Conservation (phyloP, 345 rosid species). For the Eucalyptus fibrosa region DNA sequence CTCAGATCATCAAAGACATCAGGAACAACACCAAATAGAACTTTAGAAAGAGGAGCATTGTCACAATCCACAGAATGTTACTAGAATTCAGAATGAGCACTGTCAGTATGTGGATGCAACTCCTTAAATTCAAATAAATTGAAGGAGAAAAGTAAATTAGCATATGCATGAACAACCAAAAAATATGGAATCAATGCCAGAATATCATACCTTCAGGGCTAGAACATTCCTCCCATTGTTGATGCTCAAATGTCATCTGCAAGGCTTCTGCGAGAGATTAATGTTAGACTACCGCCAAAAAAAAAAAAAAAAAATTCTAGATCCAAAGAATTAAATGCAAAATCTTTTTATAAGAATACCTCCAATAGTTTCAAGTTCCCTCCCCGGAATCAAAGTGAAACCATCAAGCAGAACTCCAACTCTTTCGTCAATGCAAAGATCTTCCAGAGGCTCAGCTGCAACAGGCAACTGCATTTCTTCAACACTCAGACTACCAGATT, state of each 20-base stretch:
- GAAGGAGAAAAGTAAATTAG: not conserved
- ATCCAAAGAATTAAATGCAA: not conserved
- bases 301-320: not conserved
- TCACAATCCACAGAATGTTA: not conserved
- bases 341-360: slow-evolving; percentile 24
- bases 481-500: slow-evolving; percentile 7
- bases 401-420: slow-evolving; percentile 70
- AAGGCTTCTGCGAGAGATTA: slow-evolving; percentile 49
- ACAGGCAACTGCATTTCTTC: slow-evolving; percentile 15
- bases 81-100: not conserved
- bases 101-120: not conserved
- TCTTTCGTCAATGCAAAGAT: slow-evolving; percentile 64
- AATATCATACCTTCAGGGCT: slow-evolving; percentile 43
- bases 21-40: not conserved
- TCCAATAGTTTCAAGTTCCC: slow-evolving; percentile 70
- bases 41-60: not conserved
- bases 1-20: not conserved
- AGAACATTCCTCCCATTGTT: slow-evolving; percentile 30
- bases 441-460: slow-evolving; percentile 22
- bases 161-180: not conserved
- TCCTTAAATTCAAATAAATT: not conserved
- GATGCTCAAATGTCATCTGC: slow-evolving; percentile 46
- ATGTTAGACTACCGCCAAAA: not conserved
- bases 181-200: not conserved
- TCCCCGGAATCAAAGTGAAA: slow-evolving; percentile 49